Evolutionary conservation across 371 early-diverging fungal genomes (phyloP).

Genomic region (Blakeslea trispora): DNA sequence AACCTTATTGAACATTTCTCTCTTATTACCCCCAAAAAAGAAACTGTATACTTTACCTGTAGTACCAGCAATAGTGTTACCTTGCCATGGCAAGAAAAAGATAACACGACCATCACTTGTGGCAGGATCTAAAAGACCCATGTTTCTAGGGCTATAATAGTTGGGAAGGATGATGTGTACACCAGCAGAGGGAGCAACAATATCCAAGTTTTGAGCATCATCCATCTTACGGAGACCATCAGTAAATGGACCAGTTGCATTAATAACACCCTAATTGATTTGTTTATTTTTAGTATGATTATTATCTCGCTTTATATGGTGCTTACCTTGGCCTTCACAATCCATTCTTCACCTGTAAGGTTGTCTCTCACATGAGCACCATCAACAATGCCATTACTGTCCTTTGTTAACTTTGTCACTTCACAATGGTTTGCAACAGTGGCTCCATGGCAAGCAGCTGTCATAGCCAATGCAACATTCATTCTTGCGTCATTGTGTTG

Average conservation of each 20-base stretch:
- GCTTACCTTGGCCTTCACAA: constrained; percentile 83
- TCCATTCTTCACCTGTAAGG: constrained; percentile 89
- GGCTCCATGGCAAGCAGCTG: constrained; percentile 95
- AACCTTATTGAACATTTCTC: no score
- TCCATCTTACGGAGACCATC: constrained; percentile 92
- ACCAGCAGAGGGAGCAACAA: constrained; percentile 96
- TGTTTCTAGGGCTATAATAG: constrained; percentile 92
- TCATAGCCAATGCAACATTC: constrained; percentile 96
- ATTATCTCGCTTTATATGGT: constrained; percentile 4
- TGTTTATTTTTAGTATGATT: not conserved
- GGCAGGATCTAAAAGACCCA: constrained; percentile 98
- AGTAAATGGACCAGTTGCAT: constrained; percentile 68
- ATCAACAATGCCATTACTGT: constrained; percentile 61
- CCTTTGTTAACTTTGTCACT: constrained; percentile 83
- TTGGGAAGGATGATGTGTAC: constrained; percentile 96
- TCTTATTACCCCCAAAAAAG: not conserved
- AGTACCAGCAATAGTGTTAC: constrained; percentile 97
- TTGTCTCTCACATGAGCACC: constrained; percentile 88
- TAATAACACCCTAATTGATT: constrained; percentile 84
- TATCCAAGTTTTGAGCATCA: constrained; percentile 68
- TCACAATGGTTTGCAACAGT: constrained; percentile 95
- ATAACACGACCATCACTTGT: constrained; percentile 98
- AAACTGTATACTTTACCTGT: constrained; percentile 56
- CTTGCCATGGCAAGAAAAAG: constrained; percentile 99
- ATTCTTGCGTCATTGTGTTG: constrained; percentile 98